A percentile compares a stretch with the other conserved stretches of the same genome.
These are phyloP conservation scores for Apiospora kogelbergensis DNA, from an alignment of 2,329 filamentous ascomycete genomes.

Conservation along the genomic window DNA sequence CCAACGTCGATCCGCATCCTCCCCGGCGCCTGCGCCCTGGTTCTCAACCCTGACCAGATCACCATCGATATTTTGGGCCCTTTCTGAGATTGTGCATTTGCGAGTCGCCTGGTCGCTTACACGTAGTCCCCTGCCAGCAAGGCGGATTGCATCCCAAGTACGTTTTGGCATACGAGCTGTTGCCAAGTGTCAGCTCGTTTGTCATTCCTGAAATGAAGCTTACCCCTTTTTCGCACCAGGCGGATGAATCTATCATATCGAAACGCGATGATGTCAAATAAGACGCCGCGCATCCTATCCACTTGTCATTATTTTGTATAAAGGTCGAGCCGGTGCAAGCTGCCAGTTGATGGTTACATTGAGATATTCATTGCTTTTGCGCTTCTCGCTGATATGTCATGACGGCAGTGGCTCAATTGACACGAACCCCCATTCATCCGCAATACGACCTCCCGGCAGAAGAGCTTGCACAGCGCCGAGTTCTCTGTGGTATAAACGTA, in stretches of 20 bases:
- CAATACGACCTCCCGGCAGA: constrained; percentile 27
- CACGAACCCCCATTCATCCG: constrained; percentile 16
- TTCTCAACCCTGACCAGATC: not conserved
- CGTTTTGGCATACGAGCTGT: not conserved
- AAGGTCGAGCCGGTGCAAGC: too few relatives aligned
- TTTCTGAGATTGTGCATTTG: not conserved
- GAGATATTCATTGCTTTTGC: too few relatives aligned
- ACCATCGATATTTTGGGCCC: not conserved
- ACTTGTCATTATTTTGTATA: too few relatives aligned
- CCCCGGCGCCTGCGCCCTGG: not conserved
- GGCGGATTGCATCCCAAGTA: not conserved
- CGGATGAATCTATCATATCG: too few relatives aligned
- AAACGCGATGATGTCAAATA: too few relatives aligned
- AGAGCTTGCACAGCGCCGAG: constrained; percentile 29
- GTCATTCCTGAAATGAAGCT: not conserved
- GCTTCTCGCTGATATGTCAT: too few relatives aligned
- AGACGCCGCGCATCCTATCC: too few relatives aligned
- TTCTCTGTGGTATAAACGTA: constrained; percentile 30
- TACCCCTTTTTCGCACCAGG: not conserved
- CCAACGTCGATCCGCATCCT: not conserved
- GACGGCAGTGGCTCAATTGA: too few relatives aligned
- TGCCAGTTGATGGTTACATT: too few relatives aligned
- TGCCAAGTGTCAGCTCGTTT: too few relatives aligned
- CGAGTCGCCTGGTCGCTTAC: not conserved
- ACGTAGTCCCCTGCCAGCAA: not conserved